Base-by-base conservation (phyloP, 345 rosid genomes). In the Sisymbrium altissimum region DNA sequence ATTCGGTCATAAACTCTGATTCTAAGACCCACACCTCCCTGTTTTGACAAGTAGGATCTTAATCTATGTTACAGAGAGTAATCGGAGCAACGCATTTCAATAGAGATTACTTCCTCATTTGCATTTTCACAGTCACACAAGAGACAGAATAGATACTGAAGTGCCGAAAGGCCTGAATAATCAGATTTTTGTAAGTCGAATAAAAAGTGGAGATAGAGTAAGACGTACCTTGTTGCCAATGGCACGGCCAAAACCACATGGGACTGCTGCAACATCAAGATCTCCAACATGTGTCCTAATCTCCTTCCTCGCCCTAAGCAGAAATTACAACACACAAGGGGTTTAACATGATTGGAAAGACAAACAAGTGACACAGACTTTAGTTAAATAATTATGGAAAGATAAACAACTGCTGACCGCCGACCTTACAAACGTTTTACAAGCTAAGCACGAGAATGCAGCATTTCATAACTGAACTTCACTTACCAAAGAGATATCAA, bases 171-270 rank as follows among this genome's bases (percentile, higher is more conserved):
- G 48, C 46, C 2, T 8, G 11, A 18, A 48, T 4, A 18, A 11
- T 50, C 30, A 50, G 56, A 50, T 4, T 4, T 38, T 58, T 5
- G 4, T 0, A 35, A 33, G 25, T 58, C 3, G 30, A 55, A 56
- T 55, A 21, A 4, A 35, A 58, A 21, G 11, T 12, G 12, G 32
- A 21, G 46, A 60, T 12, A 21, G 46, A 6, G 35, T 38, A 61
- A 53, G 58, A 43, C 33, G 52, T 25, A 94, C 97, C 92, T 94
- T 94, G 68, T 94, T 94, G 50, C 99, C 99, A 75, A 94, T 89
- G 56, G 99, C 97, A 68, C 97, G 97, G 71, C 97, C 99, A 73
- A 94, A 92, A 50, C 99, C 99, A 74, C 97, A 94, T 9, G 99
- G 88, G 72, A 94, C 99, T 66, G 99, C 99, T 48, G 85, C 97